These are phyloP conservation scores for Paramecium biaurelia DNA, from an alignment of 73 alveolate species.

Conservation along the genomic window DNA sequence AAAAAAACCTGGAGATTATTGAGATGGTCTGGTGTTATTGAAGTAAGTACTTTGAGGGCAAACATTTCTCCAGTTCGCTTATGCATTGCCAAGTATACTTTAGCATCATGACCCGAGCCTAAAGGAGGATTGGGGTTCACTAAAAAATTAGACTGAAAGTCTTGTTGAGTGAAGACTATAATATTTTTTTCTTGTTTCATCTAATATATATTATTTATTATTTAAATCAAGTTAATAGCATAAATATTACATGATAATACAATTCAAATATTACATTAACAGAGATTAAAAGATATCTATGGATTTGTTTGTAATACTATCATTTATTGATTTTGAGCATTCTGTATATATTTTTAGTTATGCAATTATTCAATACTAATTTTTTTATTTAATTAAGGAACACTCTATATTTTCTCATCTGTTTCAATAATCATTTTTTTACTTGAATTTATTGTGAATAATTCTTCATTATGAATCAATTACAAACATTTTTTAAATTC, in stretches of 20 bases:
- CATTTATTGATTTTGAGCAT: neutral
- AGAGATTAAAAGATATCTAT: constrained; percentile 1
- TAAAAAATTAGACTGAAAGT: neutral
- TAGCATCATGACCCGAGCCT: constrained; percentile 44
- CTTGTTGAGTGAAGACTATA: neutral
- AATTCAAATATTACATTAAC: constrained; percentile 10
- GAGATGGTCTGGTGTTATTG: neutral
- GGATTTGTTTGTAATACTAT: neutral
- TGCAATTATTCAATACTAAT: neutral
- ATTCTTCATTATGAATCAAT: neutral
- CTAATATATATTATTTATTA: neutral
- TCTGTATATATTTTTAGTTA: neutral
- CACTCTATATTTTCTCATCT: neutral
- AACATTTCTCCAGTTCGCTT: neutral
- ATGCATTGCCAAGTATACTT: constrained; percentile 34
- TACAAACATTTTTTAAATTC: constrained; percentile 23
- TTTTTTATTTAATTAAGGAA: neutral
- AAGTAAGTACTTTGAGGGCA: constrained; percentile 5
- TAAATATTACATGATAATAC: neutral
- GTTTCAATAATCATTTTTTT: neutral
- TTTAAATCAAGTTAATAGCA: neutral
- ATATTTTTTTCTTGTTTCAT: constrained; percentile 19
- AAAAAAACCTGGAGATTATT: constrained; percentile 18
- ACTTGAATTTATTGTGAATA: neutral
- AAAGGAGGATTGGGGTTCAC: constrained; percentile 11